Conservation (phyloP, 345 rosid species). For the Odontarrhena argentea region DNA sequence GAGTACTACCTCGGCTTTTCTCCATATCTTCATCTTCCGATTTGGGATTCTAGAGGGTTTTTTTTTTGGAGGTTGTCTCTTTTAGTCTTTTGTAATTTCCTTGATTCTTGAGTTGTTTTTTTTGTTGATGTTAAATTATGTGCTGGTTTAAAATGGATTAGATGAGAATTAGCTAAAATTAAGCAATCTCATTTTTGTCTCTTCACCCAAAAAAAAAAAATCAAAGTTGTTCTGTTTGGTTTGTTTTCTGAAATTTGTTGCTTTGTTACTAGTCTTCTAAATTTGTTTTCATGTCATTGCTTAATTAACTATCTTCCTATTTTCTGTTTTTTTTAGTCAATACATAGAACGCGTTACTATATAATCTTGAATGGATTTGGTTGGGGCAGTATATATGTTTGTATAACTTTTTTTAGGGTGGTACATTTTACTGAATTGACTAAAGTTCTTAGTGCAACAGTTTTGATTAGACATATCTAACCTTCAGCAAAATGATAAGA, state of each 20-base stretch:
- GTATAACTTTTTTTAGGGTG: not conserved
- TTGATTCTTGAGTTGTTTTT: not conserved
- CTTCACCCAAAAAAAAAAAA: too few species aligned
- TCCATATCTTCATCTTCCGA: conserved; percentile 60
- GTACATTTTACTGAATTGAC: too few species aligned
- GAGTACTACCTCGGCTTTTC: conserved; percentile 56
- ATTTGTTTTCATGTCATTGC: not conserved
- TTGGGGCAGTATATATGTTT: not conserved
- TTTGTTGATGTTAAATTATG: not conserved
- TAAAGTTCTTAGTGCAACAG: too few species aligned
- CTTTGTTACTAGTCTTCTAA: not conserved
- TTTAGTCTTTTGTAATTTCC: not conserved
- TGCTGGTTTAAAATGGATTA: not conserved
- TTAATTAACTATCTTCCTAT: not conserved
- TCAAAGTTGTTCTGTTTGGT: not conserved
- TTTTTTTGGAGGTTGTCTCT: not conserved
- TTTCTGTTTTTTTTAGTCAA: not conserved
- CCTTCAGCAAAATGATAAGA: too few species aligned
- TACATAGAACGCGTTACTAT: not conserved
- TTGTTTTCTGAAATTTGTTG: conserved; percentile 4
- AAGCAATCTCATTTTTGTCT: conserved; percentile 20
- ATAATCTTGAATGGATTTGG: too few species aligned
- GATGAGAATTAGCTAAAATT: conserved; percentile 15
- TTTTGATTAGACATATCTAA: too few species aligned
- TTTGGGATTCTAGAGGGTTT: not conserved